Evolutionary conservation across 192 early-diverging fungal genomes (phyloP), one percentile per base, ranked within the genome.

Genomic region (Podila epicladia): DNA sequence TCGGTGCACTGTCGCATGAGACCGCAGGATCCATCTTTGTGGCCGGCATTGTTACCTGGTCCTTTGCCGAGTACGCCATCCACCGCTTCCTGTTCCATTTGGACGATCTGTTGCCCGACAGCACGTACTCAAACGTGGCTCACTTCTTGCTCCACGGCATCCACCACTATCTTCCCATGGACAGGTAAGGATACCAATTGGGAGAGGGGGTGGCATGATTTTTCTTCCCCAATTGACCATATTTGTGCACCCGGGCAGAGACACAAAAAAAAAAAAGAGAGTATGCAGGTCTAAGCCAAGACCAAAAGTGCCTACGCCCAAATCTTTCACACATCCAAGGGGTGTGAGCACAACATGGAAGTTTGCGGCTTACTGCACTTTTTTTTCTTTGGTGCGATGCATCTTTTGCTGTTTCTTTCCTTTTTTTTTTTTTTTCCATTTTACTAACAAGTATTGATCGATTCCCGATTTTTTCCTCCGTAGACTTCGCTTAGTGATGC

Each of bases 101-200:
- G 29, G 95, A 98, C 73, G 92, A 93, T 5, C 82, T 89, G 55
- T 75, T 97, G 53, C 95, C 95, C 29, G 94, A 97, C 74, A 87
- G 92, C 62, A 92, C 87, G 26, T 64, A 91, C 28, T 89, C 91
- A 11, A 87, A 96, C 67, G 75, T 90, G 15, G 74, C 91, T 8
- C 97, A 98, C 69, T 98, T 98, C 74, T 73, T 94, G 78, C 84
- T 96, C 33, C 95, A 98, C 72, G 97, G 97, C 37, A 92, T 98
- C 41, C 97, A 98, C 85, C 95, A 97, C 79, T 98, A 92, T 74
- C 78, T 98, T 60, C 97, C 97, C 26, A 97, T 96, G 95, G 97
- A 98, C 77, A 92, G 86, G 89, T 94, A 88, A 58, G 83, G 61
- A 26, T 29, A 51, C 26, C 55, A 49, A 26, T 22, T 31, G 35